A percentile compares a stretch with the other conserved stretches of the same genome.
Conservation (phyloP, 129 eudicot genomes). For the Arctium minus region DNA sequence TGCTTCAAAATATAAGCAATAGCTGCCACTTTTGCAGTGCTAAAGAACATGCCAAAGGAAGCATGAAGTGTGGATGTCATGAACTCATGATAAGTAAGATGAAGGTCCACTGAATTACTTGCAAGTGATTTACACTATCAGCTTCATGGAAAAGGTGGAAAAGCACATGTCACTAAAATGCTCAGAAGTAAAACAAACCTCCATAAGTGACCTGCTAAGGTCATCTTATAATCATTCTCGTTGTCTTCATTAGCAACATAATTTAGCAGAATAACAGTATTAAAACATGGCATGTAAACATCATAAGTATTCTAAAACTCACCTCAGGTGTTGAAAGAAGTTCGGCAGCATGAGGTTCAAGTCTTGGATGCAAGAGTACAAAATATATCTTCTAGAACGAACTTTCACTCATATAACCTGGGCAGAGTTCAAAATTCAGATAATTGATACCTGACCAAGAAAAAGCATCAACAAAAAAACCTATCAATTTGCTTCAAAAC, state of each 20-base stretch:
- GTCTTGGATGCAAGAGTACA: constrained; percentile 86
- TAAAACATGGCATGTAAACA: not conserved
- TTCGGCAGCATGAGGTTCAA: constrained; percentile 66
- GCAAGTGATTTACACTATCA: not conserved
- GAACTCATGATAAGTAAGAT: not conserved
- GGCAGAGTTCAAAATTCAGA: constrained; percentile 94
- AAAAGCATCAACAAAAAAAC: too few species aligned
- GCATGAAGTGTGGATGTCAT: not conserved
- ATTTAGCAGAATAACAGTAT: not conserved
- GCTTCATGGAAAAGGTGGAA: not conserved
- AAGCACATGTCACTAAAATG: not conserved
- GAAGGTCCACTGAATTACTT: not conserved
- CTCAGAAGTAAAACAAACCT: not conserved
- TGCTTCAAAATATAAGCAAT: not conserved
- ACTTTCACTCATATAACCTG: constrained; percentile 75
- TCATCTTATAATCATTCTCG: not conserved
- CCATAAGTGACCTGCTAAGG: not conserved
- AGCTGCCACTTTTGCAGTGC: not conserved
- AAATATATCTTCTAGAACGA: constrained; percentile 92
- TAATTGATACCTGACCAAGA: too few species aligned
- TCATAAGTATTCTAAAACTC: constrained; percentile 7
- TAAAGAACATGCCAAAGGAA: not conserved
- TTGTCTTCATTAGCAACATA: not conserved
- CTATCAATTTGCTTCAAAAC: too few species aligned
- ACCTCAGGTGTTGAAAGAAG: constrained; percentile 90